Evolutionary conservation across 371 early-diverging fungal species (phyloP).

Genomic region (Hamiltosporidium tvaerminnensis): DNA sequence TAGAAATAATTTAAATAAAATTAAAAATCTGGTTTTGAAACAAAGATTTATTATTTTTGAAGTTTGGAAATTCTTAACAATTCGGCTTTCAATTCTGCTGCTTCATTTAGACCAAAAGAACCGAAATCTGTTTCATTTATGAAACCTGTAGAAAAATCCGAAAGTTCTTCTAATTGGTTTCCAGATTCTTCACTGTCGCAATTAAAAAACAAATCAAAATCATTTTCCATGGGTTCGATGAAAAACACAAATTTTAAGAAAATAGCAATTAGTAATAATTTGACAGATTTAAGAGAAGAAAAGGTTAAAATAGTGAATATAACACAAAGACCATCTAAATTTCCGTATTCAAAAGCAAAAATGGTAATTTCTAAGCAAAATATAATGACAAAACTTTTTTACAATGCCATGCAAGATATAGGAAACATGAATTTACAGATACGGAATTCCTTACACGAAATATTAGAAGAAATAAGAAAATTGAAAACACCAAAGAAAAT

Average conservation of each 20-base stretch:
- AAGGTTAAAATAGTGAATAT: not conserved
- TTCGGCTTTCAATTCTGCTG: conserved; percentile 4
- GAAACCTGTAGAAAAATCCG: not conserved
- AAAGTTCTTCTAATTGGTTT: not conserved
- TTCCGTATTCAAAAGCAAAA: not conserved
- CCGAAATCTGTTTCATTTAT: not conserved
- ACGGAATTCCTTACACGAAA: not conserved
- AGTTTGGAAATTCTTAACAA: not conserved
- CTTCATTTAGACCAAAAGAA: not conserved
- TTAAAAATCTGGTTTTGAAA: no score
- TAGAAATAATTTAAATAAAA: no score
- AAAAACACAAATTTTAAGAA: conserved; percentile 9
- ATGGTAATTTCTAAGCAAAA: not conserved
- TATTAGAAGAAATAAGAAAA: not conserved
- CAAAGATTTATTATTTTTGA: no score
- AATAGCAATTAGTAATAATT: conserved; percentile 4
- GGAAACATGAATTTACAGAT: no score
- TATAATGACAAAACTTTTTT: not conserved
- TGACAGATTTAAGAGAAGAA: not conserved
- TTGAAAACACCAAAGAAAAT: not conserved
- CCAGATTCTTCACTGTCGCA: not conserved
- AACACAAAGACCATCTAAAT: not conserved
- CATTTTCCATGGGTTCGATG: not conserved
- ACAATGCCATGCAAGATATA: not conserved
- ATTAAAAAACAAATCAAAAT: conserved; percentile 2